Percentiles rank a stretch among this genome's conserved stretches.
Evolutionary conservation across 208 protist species (phyloP).

Genomic region (Trypanosoma scelopori): DNA sequence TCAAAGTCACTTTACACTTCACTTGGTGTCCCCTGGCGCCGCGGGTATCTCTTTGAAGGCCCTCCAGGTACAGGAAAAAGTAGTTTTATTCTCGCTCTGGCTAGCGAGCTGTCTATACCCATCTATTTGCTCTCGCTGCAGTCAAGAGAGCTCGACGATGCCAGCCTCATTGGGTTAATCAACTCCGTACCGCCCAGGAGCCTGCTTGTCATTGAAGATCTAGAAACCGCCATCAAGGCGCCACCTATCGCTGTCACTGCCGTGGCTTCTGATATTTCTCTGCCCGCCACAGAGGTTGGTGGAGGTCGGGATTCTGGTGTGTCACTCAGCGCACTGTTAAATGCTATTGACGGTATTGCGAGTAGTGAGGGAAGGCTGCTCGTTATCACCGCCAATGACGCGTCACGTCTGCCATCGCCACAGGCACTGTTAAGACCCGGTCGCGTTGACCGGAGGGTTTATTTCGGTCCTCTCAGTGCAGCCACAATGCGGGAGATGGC

Average conservation of each 20-base stretch:
- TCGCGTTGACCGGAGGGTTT: constrained; percentile 83
- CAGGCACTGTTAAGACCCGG: constrained; percentile 93
- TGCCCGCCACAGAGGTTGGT: constrained; percentile 27
- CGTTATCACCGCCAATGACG: constrained; percentile 95
- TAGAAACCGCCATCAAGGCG: constrained; percentile 87
- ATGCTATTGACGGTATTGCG: constrained; percentile 94
- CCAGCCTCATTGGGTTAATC: constrained; percentile 77
- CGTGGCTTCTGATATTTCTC: constrained; percentile 5
- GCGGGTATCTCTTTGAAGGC: constrained; percentile 94
- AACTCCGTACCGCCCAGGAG: constrained; percentile 73
- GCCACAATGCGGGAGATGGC: constrained; percentile 51
- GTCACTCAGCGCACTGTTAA: constrained; percentile 94
- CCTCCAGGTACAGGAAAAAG: constrained; percentile 94
- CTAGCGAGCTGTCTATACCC: constrained; percentile 85
- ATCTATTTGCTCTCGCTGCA: constrained; percentile 93
- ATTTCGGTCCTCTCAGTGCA: constrained; percentile 46
- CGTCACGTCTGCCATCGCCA: constrained; percentile 78
- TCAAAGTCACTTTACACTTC: constrained; percentile 79
- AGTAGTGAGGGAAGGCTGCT: constrained; percentile 92
- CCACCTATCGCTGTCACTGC: neutral
- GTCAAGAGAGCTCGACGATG: constrained; percentile 77
- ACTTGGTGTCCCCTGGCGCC: constrained; percentile 94
- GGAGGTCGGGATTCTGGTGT: constrained; percentile 44
- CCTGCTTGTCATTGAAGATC: constrained; percentile 94
- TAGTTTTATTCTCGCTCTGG: constrained; percentile 91